Base-by-base conservation (phyloP, 2,329 filamentous ascomycete genomes). In the Calonectria leucothoes region DNA sequence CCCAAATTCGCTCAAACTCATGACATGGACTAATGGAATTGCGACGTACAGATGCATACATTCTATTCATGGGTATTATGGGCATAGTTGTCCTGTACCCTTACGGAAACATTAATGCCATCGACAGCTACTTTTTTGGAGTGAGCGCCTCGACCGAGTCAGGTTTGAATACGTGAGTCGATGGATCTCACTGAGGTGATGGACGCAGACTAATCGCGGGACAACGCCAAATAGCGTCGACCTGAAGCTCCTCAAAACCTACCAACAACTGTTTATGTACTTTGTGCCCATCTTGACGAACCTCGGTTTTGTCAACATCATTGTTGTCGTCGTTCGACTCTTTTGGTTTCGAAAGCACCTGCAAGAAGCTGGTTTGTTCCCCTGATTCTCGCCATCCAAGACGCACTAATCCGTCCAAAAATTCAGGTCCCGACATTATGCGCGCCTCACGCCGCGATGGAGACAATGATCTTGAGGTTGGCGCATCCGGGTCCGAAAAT, bases 251-350 rank as follows among this genome's bases (percentile, higher is more conserved):
- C 78, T 90, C 20, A 84, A 84, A 72, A 84, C 82, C 0, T 90
- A 89, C 71, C 89, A 90, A 76, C 89, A 90, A 75, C 74, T 90
- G 4, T 87, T 85, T 65, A 76, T 90, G 42, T 91, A 90, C 76
- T 82, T 90, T 57, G 80, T 88, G 23, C 87, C 89, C 0, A 83
- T 88, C 10, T 70, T 90, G 2, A 86, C 85, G 0, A 89, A 90
- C 69, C 70, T 88, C 20, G 84, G 85, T 0, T 88, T 89, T 75
- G 82, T 90, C 77, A 89, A 89, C 75, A 85, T 87, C 4, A 66
- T 87, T 10, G 86, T 89, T 6, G 87, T 90, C 4, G 76, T 87
- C 15, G 84, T 88, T 0, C 84, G 89, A 0, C 76, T 90, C 4
- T 79, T 83, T 61, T 90, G 88, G 87, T 90, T 90, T 75, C 82